Evolutionary conservation across 1,139 yeast species (phyloP).

Genomic region (Taiozyma onychis): DNA sequence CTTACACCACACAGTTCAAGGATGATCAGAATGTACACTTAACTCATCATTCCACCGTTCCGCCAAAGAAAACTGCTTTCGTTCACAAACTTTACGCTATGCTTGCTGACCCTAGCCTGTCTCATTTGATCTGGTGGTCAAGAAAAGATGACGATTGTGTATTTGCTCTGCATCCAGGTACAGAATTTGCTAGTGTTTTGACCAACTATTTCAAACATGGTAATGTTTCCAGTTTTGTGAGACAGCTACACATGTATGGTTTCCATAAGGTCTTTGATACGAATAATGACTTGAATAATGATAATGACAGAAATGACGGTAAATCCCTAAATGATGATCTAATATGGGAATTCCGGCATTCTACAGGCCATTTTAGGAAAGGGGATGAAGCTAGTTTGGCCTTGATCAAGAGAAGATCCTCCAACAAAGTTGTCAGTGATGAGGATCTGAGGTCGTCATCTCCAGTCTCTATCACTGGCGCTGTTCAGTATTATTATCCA

Average conservation of each 20-base stretch:
- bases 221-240: conserved; percentile 64
- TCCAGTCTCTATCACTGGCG: conserved; percentile 2
- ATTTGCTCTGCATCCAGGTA: conserved; percentile 62
- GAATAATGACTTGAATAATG: conserved; percentile 2
- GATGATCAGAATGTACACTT: neutral
- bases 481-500: conserved; percentile 5
- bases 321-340: conserved; percentile 21
- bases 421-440: conserved; percentile 19
- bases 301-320: conserved; percentile 15
- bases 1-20: neutral
- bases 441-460: conserved; percentile 21
- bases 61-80: conserved; percentile 51
- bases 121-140: conserved; percentile 75
- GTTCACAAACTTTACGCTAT: conserved; percentile 57
- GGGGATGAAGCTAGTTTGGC: conserved; percentile 65
- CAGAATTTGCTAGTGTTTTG: conserved; percentile 56
- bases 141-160: conserved; percentile 51
- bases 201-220: conserved; percentile 75
- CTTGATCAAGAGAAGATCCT: conserved; percentile 58
- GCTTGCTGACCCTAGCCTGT: conserved; percentile 47
- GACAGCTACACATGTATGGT: conserved; percentile 75
- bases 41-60: neutral
- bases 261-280: conserved; percentile 56
- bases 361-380: conserved; percentile 68
- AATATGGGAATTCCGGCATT: conserved; percentile 87